Conservation (phyloP, 2,329 filamentous ascomycete genomes). For the Colletotrichum chlorophyti region DNA sequence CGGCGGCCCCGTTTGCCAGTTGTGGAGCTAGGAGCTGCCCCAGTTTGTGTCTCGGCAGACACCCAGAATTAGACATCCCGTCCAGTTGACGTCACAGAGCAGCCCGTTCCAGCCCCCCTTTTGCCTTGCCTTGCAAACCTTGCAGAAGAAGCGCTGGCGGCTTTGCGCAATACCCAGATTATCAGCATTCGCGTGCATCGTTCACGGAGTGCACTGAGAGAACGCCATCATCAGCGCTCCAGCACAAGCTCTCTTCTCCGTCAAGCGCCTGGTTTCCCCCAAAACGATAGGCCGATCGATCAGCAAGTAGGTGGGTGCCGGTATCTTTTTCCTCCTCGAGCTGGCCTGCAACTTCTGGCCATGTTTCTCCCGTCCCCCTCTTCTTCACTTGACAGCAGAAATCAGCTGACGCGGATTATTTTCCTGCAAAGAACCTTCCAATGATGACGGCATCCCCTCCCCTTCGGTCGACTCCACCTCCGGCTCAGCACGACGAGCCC, state of each 20-base stretch:
- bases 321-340: constrained; percentile 7
- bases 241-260: neutral
- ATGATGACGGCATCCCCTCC: constrained; percentile 25
- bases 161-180: constrained; percentile 11
- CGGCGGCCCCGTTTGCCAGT: constrained; percentile 19
- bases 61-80: neutral
- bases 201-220: constrained; percentile 16
- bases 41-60: constrained; percentile 5
- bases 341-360: constrained; percentile 11
- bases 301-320: constrained; percentile 27
- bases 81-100: constrained; percentile 24
- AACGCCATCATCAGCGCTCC: constrained; percentile 7
- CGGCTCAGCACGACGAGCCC: constrained; percentile 14
- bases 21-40: constrained; percentile 21
- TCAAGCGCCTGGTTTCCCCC: constrained; percentile 4
- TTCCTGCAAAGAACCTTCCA: constrained; percentile 11
- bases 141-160: constrained; percentile 7
- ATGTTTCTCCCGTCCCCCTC: neutral
- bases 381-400: neutral
- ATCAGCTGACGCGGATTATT: constrained; percentile 15
- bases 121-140: constrained; percentile 15
- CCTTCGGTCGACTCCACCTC: constrained; percentile 24
- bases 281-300: constrained; percentile 17
- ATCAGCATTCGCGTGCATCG: neutral
- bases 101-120: neutral